Conservation (phyloP, 2,329 filamentous ascomycete species). For the Aspergillus sp. region DNA sequence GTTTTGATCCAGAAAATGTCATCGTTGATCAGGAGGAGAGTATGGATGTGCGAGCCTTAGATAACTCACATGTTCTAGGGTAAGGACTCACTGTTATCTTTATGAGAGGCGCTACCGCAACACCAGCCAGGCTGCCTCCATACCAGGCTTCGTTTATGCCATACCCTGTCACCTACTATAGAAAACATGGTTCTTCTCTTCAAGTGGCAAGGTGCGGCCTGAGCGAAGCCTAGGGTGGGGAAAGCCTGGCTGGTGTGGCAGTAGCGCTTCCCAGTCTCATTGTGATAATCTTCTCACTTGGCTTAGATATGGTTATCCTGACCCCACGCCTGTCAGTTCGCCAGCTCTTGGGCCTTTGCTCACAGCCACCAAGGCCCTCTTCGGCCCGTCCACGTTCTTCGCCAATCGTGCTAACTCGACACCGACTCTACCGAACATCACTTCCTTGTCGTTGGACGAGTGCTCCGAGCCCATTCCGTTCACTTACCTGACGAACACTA, state of each 20-base stretch:
- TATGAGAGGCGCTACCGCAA: no score
- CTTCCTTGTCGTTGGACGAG: neutral
- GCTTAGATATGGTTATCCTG: neutral
- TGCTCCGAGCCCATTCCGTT: neutral
- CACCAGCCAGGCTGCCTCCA: no score
- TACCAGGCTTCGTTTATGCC: no score
- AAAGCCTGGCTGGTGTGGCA: no score
- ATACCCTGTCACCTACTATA: no score
- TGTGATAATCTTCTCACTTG: neutral
- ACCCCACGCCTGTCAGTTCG: neutral
- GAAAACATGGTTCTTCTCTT: no score
- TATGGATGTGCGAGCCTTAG: neutral
- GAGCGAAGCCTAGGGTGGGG: no score
- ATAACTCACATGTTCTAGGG: neutral
- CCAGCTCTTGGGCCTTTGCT: neutral
- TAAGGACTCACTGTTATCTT: neutral
- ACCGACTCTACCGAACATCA: neutral
- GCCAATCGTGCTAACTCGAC: neutral
- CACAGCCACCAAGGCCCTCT: neutral
- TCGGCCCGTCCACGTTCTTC: neutral
- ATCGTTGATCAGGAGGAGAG: neutral
- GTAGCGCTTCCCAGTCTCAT: no score
- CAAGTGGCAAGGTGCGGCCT: no score
- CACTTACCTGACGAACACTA: neutral
- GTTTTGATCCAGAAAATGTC: neutral